Percentiles rank a stretch among this genome's conserved stretches.
Conservation (phyloP, 2,329 filamentous ascomycete genomes). For the Ophiosphaerella korrae region DNA sequence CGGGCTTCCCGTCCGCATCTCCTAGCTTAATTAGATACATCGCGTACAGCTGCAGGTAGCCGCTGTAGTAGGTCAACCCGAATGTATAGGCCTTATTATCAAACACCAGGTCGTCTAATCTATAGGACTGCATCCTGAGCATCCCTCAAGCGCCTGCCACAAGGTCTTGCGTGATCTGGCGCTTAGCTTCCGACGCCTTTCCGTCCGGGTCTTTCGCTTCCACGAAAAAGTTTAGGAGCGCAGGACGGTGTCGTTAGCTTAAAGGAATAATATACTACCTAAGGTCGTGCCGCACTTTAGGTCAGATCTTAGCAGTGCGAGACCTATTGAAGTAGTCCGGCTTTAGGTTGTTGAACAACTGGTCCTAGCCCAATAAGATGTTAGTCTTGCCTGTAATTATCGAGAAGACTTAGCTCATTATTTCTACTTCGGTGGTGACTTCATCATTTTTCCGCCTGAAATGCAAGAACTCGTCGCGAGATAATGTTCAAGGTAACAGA, state of each 20-base stretch:
- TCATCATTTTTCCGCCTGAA: constrained; percentile 14
- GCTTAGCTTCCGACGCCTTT: constrained; percentile 15
- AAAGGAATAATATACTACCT: constrained; percentile 42
- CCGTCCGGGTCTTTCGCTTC: constrained; percentile 21
- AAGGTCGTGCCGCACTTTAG: constrained; percentile 15
- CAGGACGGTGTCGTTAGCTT: constrained; percentile 33
- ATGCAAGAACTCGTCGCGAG: too few species aligned
- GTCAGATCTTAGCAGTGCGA: constrained; percentile 20
- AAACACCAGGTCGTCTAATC: constrained; percentile 3
- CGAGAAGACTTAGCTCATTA: constrained; percentile 16
- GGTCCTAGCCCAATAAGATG: constrained; percentile 8
- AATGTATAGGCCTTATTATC: constrained; percentile 29
- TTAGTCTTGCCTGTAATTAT: constrained; percentile 17
- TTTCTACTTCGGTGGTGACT: constrained; percentile 14
- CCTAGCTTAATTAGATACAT: constrained; percentile 21
- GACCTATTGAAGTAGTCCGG: constrained; percentile 45
- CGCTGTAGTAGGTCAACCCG: constrained; percentile 19
- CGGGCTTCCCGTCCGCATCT: constrained; percentile 10
- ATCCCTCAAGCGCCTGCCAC: constrained; percentile 29
- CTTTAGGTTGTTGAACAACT: constrained; percentile 44
- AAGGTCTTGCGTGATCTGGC: constrained; percentile 45
- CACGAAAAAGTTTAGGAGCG: constrained; percentile 45
- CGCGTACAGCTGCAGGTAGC: constrained; percentile 24
- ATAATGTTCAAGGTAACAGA: constrained; percentile 17
- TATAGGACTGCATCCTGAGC: constrained; percentile 16